Percentiles rank a stretch among this genome's conserved stretches.
phyloP scores from a whole-genome alignment of 2,329 filamentous ascomycete species.

The Amesomyces nigricolor region DNA sequence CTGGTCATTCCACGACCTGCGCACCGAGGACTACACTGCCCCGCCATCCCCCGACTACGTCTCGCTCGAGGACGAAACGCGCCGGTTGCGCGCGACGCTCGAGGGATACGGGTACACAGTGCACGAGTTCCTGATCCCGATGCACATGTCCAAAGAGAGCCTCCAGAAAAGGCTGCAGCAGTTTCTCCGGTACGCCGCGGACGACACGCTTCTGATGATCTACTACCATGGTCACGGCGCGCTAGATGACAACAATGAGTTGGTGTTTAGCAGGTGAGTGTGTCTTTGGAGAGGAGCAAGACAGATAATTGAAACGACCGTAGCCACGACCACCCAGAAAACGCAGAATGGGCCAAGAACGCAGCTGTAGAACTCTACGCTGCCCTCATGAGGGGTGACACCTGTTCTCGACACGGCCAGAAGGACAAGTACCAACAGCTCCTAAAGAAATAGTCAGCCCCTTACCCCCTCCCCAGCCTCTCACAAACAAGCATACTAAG shows the following conservation, averaged over 20 bases:
- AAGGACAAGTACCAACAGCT: constrained; percentile 18
- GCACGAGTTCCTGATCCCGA: constrained; percentile 24
- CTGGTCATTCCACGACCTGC: constrained; percentile 26
- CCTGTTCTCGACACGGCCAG: constrained; percentile 13
- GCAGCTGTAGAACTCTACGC: constrained; percentile 27
- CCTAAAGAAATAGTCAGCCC: constrained; percentile 27
- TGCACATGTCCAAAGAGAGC: constrained; percentile 20
- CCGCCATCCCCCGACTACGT: constrained; percentile 23
- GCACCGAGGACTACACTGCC: constrained; percentile 23
- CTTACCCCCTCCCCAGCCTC: background rate
- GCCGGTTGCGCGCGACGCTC: constrained; percentile 21
- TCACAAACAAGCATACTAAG: background rate
- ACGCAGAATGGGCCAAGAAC: constrained; percentile 22
- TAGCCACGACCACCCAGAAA: constrained; percentile 26
- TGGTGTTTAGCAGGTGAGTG: constrained; percentile 26
- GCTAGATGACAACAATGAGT: constrained; percentile 25
- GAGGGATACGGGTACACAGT: constrained; percentile 24
- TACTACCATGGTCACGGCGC: constrained; percentile 28
- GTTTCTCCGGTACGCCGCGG: constrained; percentile 22
- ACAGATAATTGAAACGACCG: background rate
- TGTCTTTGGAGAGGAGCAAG: background rate
- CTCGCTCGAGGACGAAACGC: constrained; percentile 26
- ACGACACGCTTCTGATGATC: constrained; percentile 25
- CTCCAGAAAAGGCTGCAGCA: constrained; percentile 16
- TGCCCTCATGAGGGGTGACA: constrained; percentile 20